phyloP scores from a whole-genome alignment of 2,329 filamentous ascomycete genomes.

The Metarhizium robertsii region DNA sequence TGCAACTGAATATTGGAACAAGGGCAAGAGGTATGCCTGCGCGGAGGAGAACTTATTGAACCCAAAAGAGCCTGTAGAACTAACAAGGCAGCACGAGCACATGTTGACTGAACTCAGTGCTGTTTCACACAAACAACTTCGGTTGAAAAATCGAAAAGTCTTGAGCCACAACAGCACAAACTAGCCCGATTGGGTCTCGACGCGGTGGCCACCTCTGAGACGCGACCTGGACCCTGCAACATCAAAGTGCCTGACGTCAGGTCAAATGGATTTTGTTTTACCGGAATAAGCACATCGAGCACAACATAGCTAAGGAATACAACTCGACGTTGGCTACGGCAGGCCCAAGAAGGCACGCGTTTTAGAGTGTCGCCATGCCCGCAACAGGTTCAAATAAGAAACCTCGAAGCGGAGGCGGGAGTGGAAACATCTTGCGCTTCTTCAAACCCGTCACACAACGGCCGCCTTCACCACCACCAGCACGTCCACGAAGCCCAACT shows the following conservation, averaged over 20 bases:
- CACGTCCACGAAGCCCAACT: conserved; percentile 6
- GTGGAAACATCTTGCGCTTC: conserved; percentile 26
- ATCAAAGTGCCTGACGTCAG: background rate
- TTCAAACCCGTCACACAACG: conserved; percentile 23
- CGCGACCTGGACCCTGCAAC: background rate
- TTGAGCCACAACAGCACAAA: background rate
- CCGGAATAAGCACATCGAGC: background rate
- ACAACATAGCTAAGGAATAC: background rate
- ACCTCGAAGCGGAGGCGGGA: background rate
- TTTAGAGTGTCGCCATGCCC: conserved; percentile 8
- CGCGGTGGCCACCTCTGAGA: background rate
- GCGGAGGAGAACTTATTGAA: too few species aligned
- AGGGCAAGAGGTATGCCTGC: too few species aligned
- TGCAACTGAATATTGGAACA: too few species aligned
- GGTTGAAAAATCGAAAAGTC: too few species aligned
- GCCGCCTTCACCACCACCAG: conserved; percentile 6
- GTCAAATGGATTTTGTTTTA: background rate
- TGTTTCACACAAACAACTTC: too few species aligned
- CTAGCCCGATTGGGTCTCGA: background rate
- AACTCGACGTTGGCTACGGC: background rate
- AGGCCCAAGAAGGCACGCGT: background rate
- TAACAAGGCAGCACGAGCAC: too few species aligned
- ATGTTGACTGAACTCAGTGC: too few species aligned
- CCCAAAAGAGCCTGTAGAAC: too few species aligned
- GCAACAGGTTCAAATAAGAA: conserved; percentile 15